These are phyloP conservation scores for Sarcodon sp. DNA, from an alignment of 768 basidiomycete species.

Conservation along the genomic window DNA sequence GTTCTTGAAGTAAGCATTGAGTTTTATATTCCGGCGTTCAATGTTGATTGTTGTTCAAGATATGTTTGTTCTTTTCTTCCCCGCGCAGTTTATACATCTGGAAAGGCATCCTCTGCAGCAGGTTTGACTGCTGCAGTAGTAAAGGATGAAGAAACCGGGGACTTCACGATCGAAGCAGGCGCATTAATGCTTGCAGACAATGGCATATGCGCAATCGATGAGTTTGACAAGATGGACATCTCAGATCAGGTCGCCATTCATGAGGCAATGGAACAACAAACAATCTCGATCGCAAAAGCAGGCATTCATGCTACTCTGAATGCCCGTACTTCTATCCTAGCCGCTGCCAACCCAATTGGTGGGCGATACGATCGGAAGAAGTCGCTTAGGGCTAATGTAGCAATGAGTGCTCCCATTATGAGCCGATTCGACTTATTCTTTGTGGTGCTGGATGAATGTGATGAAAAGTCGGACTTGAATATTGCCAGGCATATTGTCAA, in stretches of 20 bases:
- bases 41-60: conserved; percentile 26
- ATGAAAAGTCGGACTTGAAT: conserved; percentile 83
- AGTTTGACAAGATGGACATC: conserved; percentile 99
- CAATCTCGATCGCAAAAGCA: conserved; percentile 97
- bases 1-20: conserved; percentile 75
- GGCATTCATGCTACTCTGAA: conserved; percentile 98
- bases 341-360: conserved; percentile 95
- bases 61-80: conserved; percentile 98
- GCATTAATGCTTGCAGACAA: conserved; percentile 99
- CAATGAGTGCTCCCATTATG: conserved; percentile 99
- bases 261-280: conserved; percentile 99
- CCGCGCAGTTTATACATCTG: conserved; percentile 95
- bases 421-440: conserved; percentile 97
- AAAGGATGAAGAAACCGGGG: conserved; percentile 96
- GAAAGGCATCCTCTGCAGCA: conserved; percentile 98
- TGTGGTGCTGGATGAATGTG: conserved; percentile 94
- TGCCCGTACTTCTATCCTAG: conserved; percentile 93
- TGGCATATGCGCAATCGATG: conserved; percentile 99
- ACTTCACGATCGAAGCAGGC: conserved; percentile 98
- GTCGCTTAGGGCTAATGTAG: conserved; percentile 81
- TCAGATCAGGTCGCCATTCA: conserved; percentile 98
- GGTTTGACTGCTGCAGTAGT: conserved; percentile 98
- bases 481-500: conserved; percentile 97
- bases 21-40: neutral
- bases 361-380: conserved; percentile 95